Evolutionary conservation across 106 monocot species (phyloP), one percentile per base, ranked within the genome.

Genomic region (Platanthera guangdongensis): DNA sequence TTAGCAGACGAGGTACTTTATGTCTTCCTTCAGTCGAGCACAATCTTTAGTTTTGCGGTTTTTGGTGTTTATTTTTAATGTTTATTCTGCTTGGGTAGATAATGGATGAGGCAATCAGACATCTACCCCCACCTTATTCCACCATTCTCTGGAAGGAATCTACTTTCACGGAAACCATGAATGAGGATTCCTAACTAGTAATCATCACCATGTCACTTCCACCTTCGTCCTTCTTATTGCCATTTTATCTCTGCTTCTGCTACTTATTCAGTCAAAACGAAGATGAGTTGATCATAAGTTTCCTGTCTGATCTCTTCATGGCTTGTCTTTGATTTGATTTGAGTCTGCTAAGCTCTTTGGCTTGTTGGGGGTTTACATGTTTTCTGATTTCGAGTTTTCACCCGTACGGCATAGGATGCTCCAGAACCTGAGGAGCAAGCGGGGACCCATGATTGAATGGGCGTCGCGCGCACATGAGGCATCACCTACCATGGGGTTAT

Each of bases 61-160:
- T 75, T 47, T 53, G 47, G 11, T 32, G n/a, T 18, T 14, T 60
- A 6, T 73, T 39, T n/a, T 74, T 74, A 45, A 45, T 60, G 25
- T 8, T 18, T 47, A 25, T 71, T 71, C 71, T 46, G 8, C 71
- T 78, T 13, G 53, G 55, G 68, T 64, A 54, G 80, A 81, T 75
- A 75, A 75, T 81, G 80, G 68, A 47, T 11, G 32, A 13, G 45
- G 65, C 57, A 72, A 74, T 64, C 74, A 74, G 50, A 80, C 64
- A 59, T 74, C 74, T 72, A 74, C 74, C 50, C 30, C 59, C 32
- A 45, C 39, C 52, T 45, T 79, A 51, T 75, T 75, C 51, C 39
- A 52, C 80, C 75, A 83, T 83, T 83, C 79, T 52, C 72, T 63
- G 50, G 60, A 48, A 73, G 73, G 81, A 84, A 81, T 84, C 84